These are phyloP conservation scores for Aspergillus sparsus DNA, from an alignment of 495 filamentous ascomycete species.

Conservation along the genomic window DNA sequence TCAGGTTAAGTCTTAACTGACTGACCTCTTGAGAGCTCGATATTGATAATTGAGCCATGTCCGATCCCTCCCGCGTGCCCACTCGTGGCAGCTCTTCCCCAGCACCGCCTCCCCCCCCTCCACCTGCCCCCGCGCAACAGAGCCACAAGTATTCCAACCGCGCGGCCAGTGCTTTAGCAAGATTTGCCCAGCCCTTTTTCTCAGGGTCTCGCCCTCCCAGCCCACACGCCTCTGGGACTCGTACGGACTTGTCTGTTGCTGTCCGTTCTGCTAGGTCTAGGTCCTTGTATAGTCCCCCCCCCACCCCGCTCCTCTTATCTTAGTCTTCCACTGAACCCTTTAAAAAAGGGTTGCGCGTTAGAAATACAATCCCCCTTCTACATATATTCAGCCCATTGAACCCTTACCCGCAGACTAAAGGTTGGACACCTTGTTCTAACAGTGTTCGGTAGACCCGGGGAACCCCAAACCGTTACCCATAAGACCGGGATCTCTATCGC, in stretches of 20 bases:
- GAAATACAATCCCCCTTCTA: slow-evolving; percentile 3
- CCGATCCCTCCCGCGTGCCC: slow-evolving; percentile 44
- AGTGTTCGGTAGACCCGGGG: slow-evolving; percentile 52
- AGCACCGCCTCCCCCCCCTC: slow-evolving; percentile 51
- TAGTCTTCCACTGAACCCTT: slow-evolving; percentile 12
- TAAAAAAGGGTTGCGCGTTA: neutral
- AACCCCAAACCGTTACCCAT: slow-evolving; percentile 73
- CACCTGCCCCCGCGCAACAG: slow-evolving; percentile 52
- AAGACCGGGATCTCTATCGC: slow-evolving; percentile 70
- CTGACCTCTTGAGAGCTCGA: slow-evolving; percentile 12
- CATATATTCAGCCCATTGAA: neutral
- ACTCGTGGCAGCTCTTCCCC: slow-evolving; percentile 31
- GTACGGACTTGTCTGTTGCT: slow-evolving; percentile 35
- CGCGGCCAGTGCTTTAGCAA: slow-evolving; percentile 56
- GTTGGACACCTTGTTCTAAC: slow-evolving; percentile 26
- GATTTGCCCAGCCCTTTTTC: slow-evolving; percentile 60
- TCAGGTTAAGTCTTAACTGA: slow-evolving; percentile 22
- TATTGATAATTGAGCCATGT: slow-evolving; percentile 35
- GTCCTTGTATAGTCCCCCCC: slow-evolving; percentile 34
- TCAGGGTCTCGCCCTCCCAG: slow-evolving; percentile 57
- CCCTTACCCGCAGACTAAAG: slow-evolving; percentile 5
- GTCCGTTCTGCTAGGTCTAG: slow-evolving; percentile 44
- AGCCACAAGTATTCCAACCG: slow-evolving; percentile 49
- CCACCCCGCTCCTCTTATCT: slow-evolving; percentile 4
- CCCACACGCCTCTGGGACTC: slow-evolving; percentile 39